Base-by-base conservation (phyloP, 768 basidiomycete species). In the Guyanaporus albipodus region DNA sequence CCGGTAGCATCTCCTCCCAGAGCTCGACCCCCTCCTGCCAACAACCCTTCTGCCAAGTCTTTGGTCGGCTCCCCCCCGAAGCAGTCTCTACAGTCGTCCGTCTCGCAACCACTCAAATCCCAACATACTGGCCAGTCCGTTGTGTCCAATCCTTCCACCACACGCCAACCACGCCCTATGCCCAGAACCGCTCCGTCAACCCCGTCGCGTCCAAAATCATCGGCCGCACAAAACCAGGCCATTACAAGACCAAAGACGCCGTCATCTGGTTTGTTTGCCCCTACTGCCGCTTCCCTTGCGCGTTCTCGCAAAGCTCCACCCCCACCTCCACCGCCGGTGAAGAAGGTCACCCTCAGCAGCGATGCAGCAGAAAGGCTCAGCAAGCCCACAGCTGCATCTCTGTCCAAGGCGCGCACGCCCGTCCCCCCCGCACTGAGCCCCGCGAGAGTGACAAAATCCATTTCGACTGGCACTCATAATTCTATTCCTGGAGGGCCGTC, bases 201-300 rank as follows among this genome's bases (percentile, higher is more conserved):
- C 1, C 65, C 66, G 8, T 59, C 65, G 24, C 62, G 72, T 31
- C 67, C 71, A 27, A 72, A 72, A 57, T 67, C 72, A 14, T 66
- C 70, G 8, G 42, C 49, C 8, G 24, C 42, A 36, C 64, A 58
- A 14, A 42, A 57, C 38, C 50, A 51, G 4, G 22, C 54, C 35
- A 40, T 47, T 19, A 8, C 59, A 23, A 73, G 77, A 45, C 75
- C 78, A 28, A 86, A 83, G 67, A 83, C 82, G 0, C 80, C 83
- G 3, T 77, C 80, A 6, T 71, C 79, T 2, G 82, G 85, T 11
- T 63, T 90, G 18, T 89, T 84, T 58, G 87, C 89, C 7, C 89
- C 89, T 1, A 91, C 89, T 1, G 89, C 87, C 0, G 85, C 88
- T 4, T 88, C 87, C 8, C 77, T 91, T 8, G 89, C 89, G 0